Conservation (phyloP, 1,284 basidiomycete species). For the Irpex rosettiformis region DNA sequence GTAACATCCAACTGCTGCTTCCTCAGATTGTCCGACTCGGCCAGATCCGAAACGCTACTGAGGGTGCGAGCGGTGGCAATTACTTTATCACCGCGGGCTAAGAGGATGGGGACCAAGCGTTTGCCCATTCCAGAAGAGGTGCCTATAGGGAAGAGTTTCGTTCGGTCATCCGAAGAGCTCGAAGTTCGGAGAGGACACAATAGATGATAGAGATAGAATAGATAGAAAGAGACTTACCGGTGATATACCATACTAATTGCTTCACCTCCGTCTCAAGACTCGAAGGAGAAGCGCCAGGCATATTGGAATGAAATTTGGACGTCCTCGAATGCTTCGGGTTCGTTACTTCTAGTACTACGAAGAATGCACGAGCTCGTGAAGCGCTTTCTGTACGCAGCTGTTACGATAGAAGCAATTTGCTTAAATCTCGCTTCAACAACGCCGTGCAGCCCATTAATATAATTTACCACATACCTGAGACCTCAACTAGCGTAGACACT, state of each 20-base stretch:
- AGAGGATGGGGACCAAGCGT: slow-evolving; percentile 27
- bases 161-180: not conserved
- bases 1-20: slow-evolving; percentile 35
- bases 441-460: too few species aligned
- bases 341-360: not conserved
- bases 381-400: not conserved
- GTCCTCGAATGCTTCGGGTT: not conserved
- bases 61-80: slow-evolving; percentile 34
- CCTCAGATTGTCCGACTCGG: slow-evolving; percentile 20
- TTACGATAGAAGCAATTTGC: not conserved
- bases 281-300: not conserved
- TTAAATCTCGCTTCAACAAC: not conserved
- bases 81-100: slow-evolving; percentile 32
- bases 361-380: not conserved
- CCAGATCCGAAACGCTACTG: slow-evolving; percentile 25
- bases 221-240: slow-evolving; percentile 1
- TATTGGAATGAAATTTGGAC: not conserved
- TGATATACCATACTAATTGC: slow-evolving; percentile 13
- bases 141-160: slow-evolving; percentile 8
- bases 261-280: not conserved
- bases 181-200: not conserved
- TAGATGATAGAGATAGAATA: too few species aligned
- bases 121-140: slow-evolving; percentile 33
- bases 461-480: too few species aligned
- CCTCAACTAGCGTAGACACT: too few species aligned